A percentile compares a stretch with the other conserved stretches of the same genome.
These are phyloP conservation scores for Crithidia bombi DNA, from an alignment of 208 protist genomes.

Conservation along the genomic window DNA sequence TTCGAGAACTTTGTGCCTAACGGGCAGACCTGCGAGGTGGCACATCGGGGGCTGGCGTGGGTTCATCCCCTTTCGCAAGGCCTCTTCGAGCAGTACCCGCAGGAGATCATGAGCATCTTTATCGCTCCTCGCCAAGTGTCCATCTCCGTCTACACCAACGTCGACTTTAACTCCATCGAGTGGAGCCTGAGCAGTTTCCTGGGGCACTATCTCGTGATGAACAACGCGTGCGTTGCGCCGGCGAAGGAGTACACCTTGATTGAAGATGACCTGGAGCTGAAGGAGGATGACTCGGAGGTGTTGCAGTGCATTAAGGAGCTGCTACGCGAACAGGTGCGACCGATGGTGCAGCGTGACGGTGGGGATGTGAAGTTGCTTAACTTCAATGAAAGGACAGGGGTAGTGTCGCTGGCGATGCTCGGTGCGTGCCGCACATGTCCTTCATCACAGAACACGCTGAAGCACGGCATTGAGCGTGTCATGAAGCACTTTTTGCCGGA, in stretches of 20 bases:
- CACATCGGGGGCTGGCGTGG: slow-evolving; percentile 82
- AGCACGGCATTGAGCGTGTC: slow-evolving; percentile 91
- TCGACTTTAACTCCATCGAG: slow-evolving; percentile 76
- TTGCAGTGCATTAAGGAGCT: slow-evolving; percentile 95
- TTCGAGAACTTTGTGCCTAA: slow-evolving; percentile 87
- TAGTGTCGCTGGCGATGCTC: slow-evolving; percentile 91
- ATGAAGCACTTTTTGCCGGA: slow-evolving; percentile 94
- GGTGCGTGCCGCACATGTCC: slow-evolving; percentile 91
- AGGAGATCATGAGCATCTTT: slow-evolving; percentile 83
- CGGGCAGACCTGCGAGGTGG: slow-evolving; percentile 84
- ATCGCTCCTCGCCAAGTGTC: slow-evolving; percentile 81
- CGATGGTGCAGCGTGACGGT: slow-evolving; percentile 94
- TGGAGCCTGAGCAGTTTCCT: slow-evolving; percentile 90
- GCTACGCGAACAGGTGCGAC: slow-evolving; percentile 88
- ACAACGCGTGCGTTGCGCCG: slow-evolving; percentile 69
- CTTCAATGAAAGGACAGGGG: slow-evolving; percentile 87
- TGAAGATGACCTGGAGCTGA: slow-evolving; percentile 79
- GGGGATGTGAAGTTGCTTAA: slow-evolving; percentile 91
- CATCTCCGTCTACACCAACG: slow-evolving; percentile 73
- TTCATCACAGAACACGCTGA: slow-evolving; percentile 89
- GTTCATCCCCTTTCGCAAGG: slow-evolving; percentile 85
- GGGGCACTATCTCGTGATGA: slow-evolving; percentile 87
- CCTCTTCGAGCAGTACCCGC: slow-evolving; percentile 89
- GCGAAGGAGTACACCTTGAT: slow-evolving; percentile 80
- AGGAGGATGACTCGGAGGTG: slow-evolving; percentile 82